Evolutionary conservation across 371 early-diverging fungal species (phyloP).

Genomic region (Rhizopus stolonifer): DNA sequence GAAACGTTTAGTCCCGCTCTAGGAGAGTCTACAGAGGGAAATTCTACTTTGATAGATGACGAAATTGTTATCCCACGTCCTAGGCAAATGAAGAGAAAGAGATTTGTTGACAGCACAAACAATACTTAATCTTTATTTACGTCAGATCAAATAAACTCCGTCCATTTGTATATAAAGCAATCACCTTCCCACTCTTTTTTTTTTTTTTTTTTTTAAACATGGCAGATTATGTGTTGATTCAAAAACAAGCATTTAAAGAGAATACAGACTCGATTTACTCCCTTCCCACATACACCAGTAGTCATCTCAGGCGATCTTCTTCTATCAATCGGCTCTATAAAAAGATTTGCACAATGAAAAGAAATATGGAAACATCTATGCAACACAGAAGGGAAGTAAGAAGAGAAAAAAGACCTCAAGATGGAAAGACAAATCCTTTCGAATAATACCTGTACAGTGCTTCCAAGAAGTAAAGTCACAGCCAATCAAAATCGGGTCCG

Average conservation of each 20-base stretch:
- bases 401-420: conserved; percentile 37
- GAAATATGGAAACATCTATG: conserved; percentile 11
- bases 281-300: neutral
- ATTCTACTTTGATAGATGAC: conserved; percentile 1
- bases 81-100: conserved; percentile 8
- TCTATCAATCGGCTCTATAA: conserved; percentile 9
- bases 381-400: conserved; percentile 13
- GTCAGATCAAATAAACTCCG: conserved; percentile 3
- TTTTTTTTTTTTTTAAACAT: conserved; percentile 5
- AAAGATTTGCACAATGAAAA: conserved; percentile 17
- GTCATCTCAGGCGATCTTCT: conserved; percentile 2
- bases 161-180: neutral
- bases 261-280: neutral
- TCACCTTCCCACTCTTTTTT: neutral
- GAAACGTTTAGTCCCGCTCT: conserved; percentile 18
- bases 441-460: conserved; percentile 18
- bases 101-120: neutral
- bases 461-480: conserved; percentile 6
- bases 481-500: too few species aligned
- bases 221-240: conserved; percentile 13
- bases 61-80: neutral
- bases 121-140: conserved; percentile 1
- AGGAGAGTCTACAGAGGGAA: conserved; percentile 7
- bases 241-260: conserved; percentile 5
- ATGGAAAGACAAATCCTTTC: conserved; percentile 44